Percentiles rank a stretch among this genome's conserved stretches.
phyloP scores from a whole-genome alignment of 2,329 filamentous ascomycete species.

The Hypoxylon sp. region DNA sequence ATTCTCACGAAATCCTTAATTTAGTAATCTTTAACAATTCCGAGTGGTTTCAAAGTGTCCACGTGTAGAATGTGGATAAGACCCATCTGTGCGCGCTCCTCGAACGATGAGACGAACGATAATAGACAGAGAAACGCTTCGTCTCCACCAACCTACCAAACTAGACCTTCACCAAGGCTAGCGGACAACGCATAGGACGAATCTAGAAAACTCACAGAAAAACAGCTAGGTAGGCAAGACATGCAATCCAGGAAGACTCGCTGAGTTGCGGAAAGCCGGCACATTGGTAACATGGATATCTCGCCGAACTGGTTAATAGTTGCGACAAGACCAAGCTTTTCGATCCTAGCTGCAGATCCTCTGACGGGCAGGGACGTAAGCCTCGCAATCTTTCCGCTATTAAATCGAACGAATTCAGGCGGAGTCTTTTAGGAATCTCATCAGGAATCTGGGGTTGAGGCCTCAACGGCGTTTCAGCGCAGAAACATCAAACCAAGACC shows the following conservation, averaged over 20 bases:
- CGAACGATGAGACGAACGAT: slow-evolving; percentile 37
- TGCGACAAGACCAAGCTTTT: slow-evolving; percentile 39
- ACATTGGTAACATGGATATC: slow-evolving; percentile 22
- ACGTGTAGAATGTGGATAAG: slow-evolving; percentile 26
- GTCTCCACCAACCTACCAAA: slow-evolving; percentile 22
- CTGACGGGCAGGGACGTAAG: slow-evolving; percentile 16
- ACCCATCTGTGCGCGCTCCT: slow-evolving; percentile 25
- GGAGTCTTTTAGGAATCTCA: slow-evolving; percentile 8
- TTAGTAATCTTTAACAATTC: slow-evolving; percentile 6
- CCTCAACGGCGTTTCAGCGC: slow-evolving; percentile 36
- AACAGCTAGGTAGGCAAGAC: slow-evolving; percentile 4
- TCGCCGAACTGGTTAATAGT: slow-evolving; percentile 24
- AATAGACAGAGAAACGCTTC: slow-evolving; percentile 9
- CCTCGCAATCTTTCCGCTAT: slow-evolving; percentile 9
- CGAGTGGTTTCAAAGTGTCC: slow-evolving; percentile 11
- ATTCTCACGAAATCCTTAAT: slow-evolving; percentile 27
- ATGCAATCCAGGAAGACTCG: slow-evolving; percentile 5
- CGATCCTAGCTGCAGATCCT: slow-evolving; percentile 43
- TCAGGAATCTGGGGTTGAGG: slow-evolving; percentile 26
- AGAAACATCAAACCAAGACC: slow-evolving; percentile 37
- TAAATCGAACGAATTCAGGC: slow-evolving; percentile 16
- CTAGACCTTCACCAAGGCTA: slow-evolving; percentile 17
- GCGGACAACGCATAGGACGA: neutral
- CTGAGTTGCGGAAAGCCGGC: slow-evolving; percentile 14
- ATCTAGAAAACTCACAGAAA: neutral